Evolutionary conservation across 2,329 filamentous ascomycete species (phyloP), one percentile per base, ranked within the genome.

Genomic region (Pestalotiopsis sp.): DNA sequence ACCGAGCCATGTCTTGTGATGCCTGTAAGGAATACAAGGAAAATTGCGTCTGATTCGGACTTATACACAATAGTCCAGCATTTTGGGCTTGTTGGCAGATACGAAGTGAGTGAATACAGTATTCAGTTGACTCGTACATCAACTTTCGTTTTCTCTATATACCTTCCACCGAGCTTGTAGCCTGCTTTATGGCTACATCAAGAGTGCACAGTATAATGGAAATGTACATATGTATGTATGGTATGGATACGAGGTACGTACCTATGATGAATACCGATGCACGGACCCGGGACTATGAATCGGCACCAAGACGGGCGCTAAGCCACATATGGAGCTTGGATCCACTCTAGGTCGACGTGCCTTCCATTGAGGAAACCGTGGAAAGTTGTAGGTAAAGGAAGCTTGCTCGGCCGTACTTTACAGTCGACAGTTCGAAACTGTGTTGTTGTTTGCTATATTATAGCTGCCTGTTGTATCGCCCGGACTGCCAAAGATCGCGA

Each of bases 351-450:
- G 65, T 36, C 38, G 52, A 36, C 58, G 20, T 27, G 31, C 17
- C 65, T 31, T 61, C 65, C 59, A 66, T 66, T 66, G 45, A 66
- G 65, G 65, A 66, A 59, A 66, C 64, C 65, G 65, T 66, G 65
- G 65, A 66, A 66, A 66, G 65, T 59, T 59, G 65, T 66, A 41
- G 52, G 57, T 14, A 36, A 27, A n/a, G 17, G 14, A 23, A 23
- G 25, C n/a, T 58, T 23, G 23, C 12, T 27, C 36, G 27, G 23
- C 23, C 31, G 27, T 25, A 31, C 23, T 27, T 25, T 36, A 36
- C 31, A 36, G 31, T 9, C 31, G 23, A 59, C 57, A 12, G 23
- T 27, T 36, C 11, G 23, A 27, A 27, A 59, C 57, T 59, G 57
- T 59, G n/a, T 52, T 23, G 45, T 52, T 52, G 45, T 52, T 9